phyloP scores from a whole-genome alignment of 192 early-diverging fungal species.

The Gaertneriomyces sp. region DNA sequence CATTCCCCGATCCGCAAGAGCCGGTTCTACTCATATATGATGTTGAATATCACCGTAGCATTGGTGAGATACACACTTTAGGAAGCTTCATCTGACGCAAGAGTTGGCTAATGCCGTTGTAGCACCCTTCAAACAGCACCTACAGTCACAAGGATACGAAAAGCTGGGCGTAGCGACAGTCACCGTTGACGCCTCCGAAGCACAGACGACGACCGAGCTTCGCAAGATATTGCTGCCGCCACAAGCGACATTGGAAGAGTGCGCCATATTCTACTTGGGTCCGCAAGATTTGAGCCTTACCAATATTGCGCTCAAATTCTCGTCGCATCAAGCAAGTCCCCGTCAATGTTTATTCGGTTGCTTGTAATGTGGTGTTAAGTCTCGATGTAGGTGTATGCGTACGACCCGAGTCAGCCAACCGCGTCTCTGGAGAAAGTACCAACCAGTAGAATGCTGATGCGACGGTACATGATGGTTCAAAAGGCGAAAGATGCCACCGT shows the following conservation, averaged over 20 bases:
- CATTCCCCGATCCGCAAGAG: conserved; percentile 37
- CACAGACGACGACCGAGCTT: not conserved
- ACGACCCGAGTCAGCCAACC: conserved; percentile 57
- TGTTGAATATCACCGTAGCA: conserved; percentile 62
- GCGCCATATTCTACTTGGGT: conserved; percentile 80
- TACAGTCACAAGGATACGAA: not conserved
- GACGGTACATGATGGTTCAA: conserved; percentile 80
- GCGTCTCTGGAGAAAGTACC: conserved; percentile 41
- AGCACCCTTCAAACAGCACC: not conserved
- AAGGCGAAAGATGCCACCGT: conserved; percentile 87
- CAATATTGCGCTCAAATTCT: conserved; percentile 76
- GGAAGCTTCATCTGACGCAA: too few species aligned
- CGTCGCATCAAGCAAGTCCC: not conserved
- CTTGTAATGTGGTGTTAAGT: not conserved
- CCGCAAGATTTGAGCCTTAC: conserved; percentile 75
- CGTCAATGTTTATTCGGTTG: not conserved
- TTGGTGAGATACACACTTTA: conserved; percentile 6
- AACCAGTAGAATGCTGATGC: conserved; percentile 39
- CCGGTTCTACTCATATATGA: conserved; percentile 72
- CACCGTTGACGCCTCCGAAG: not conserved
- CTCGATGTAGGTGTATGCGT: conserved; percentile 55
- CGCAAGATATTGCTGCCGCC: too few species aligned
- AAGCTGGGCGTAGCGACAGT: not conserved
- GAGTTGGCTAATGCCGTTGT: not conserved
- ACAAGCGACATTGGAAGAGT: conserved; percentile 48